phyloP scores from a whole-genome alignment of 176 grass and related monocot species.

The Tuctoria greenei region DNA sequence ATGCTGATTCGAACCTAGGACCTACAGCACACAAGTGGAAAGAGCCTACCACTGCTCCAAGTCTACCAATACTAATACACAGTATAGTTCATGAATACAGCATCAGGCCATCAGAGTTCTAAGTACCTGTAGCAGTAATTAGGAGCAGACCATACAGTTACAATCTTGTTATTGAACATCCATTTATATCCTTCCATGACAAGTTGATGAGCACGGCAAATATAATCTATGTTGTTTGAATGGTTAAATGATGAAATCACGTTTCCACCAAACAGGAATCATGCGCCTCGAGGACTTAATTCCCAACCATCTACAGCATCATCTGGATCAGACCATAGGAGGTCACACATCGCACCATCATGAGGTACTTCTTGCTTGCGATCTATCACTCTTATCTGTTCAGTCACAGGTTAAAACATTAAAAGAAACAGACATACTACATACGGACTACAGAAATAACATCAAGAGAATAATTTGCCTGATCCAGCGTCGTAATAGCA shows the following conservation, averaged over 20 bases:
- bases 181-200: slow-evolving; percentile 99
- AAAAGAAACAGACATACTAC: slow-evolving; percentile 12
- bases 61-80: background rate
- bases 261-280: slow-evolving; percentile 90
- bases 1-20: too few relatives aligned
- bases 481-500: slow-evolving; percentile 83
- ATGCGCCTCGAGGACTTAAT: slow-evolving; percentile 93
- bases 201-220: slow-evolving; percentile 95
- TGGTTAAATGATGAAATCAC: slow-evolving; percentile 91
- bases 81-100: slow-evolving; percentile 1
- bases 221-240: slow-evolving; percentile 94
- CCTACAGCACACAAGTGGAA: too few relatives aligned
- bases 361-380: slow-evolving; percentile 99
- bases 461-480: slow-evolving; percentile 49
- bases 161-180: slow-evolving; percentile 98
- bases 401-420: slow-evolving; percentile 17
- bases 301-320: slow-evolving; percentile 94
- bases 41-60: too few relatives aligned
- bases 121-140: slow-evolving; percentile 99
- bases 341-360: slow-evolving; percentile 98
- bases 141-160: slow-evolving; percentile 98
- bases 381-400: slow-evolving; percentile 96
- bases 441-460: slow-evolving; percentile 17
- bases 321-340: slow-evolving; percentile 98
- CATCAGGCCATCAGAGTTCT: background rate